Base-by-base conservation (phyloP, 345 rosid species). In the Sapria himalayana region DNA sequence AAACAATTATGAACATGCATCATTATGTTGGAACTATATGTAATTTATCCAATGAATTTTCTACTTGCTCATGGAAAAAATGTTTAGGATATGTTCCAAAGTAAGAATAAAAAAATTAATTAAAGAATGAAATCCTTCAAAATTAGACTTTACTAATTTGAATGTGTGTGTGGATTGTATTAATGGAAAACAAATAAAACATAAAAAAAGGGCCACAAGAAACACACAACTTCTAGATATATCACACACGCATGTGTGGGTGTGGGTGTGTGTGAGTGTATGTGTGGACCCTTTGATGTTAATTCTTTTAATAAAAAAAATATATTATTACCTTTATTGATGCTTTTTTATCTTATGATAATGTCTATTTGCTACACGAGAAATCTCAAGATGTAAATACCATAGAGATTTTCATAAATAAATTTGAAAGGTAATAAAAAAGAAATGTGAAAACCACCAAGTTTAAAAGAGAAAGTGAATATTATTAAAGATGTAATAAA, bases 391-490 rank as follows among this genome's bases (percentile, higher is more conserved):
- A 22, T 0, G 4, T 42, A 2, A 7, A 55, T 20, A 21, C 15
- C 37, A 27, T 55, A 3, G 43, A 55, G 38, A 34, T 33, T 8
- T 47, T 23, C 22, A 18, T 34, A 6, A 41, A 34, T 13, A 36
- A 54, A 14, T 27, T 47, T 39, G 27, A 47, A 16, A 40, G 38
- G 7, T 24, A 47, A 55, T 27, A 34, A 42, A 22, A 48, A 11
- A 48, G 41, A 55, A 48, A 48, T 0, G 25, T 49, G 45, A 49
- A 55, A 55, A 25, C 36, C 4, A 2, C 38, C 8, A 33, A 17
- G 11, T 44, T 0, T 0, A 9, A 49, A 19, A 8, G 9, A 46
- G 35, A 36, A 33, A 39, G 13, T 8, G 43, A 51, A 12, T 18
- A 22, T 43, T n/a, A 43, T 33, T 34, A 11, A 33, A 51, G 36